Conservation (phyloP, 768 basidiomycete species). For the Tulasnella sp. region DNA sequence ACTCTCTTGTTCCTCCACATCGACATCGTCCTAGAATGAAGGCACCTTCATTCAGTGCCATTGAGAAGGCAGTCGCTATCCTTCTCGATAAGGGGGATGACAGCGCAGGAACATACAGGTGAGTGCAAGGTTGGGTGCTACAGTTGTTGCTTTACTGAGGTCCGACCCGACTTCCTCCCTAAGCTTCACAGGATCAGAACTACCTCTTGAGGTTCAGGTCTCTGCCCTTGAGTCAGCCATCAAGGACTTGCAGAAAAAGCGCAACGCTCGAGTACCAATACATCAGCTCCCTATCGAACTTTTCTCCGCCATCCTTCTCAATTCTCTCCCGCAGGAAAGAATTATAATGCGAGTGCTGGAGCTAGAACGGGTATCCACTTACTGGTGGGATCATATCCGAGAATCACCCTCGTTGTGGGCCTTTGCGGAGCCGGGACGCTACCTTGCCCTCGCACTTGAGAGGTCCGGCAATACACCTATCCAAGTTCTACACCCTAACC, state of each 20-base stretch:
- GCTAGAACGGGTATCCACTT: background rate
- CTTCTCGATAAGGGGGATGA: background rate
- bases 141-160: background rate
- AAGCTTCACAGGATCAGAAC: background rate
- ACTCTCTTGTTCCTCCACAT: background rate
- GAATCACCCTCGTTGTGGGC: background rate
- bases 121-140: background rate
- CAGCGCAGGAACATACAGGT: background rate
- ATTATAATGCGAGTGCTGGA: background rate
- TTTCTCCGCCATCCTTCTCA: background rate
- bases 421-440: background rate
- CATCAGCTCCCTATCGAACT: conserved; percentile 2
- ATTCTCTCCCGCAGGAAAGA: background rate
- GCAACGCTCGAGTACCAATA: background rate
- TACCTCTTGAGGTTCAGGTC: background rate
- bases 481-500: background rate
- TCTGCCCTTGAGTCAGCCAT: background rate
- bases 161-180: background rate
- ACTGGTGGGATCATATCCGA: background rate
- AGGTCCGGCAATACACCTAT: background rate
- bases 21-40: background rate
- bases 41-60: background rate
- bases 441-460: background rate
- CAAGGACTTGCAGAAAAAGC: background rate
- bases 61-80: background rate